Conservation (phyloP, 768 basidiomycete species). For the Suillus alpinus region DNA sequence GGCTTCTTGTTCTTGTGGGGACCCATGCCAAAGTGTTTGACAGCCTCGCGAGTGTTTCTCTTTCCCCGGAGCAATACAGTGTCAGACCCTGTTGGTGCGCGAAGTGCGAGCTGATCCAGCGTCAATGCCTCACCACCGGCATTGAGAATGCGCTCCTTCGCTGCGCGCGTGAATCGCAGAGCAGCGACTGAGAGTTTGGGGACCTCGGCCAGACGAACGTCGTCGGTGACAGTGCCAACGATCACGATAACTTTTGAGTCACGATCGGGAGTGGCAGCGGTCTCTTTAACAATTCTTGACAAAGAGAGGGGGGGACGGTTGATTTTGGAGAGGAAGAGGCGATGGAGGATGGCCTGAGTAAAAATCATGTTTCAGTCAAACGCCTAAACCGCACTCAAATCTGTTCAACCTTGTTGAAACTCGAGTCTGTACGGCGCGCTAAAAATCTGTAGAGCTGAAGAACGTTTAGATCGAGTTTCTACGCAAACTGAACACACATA, state of each 20-base stretch:
- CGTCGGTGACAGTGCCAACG: constrained; percentile 94
- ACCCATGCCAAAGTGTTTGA: constrained; percentile 98
- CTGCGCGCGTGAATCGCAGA: constrained; percentile 89
- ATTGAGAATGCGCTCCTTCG: constrained; percentile 92
- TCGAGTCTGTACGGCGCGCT: constrained; percentile 91
- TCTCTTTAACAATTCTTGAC: constrained; percentile 87
- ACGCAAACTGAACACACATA: constrained; percentile 33
- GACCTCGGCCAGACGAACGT: constrained; percentile 78
- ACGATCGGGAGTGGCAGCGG: constrained; percentile 58
- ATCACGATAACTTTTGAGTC: constrained; percentile 83
- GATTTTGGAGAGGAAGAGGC: constrained; percentile 94
- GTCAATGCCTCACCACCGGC: constrained; percentile 95
- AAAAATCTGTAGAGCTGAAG: constrained; percentile 96
- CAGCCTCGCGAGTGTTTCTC: constrained; percentile 90
- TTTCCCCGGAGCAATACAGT: constrained; percentile 91
- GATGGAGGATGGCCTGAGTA: constrained; percentile 83
- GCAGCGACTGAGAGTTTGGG: constrained; percentile 94
- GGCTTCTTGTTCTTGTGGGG: constrained; percentile 99
- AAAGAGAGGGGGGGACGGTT: constrained; percentile 97
- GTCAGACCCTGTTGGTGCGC: constrained; percentile 93
- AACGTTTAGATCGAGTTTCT: constrained; percentile 7
- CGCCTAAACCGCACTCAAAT: constrained; percentile 6
- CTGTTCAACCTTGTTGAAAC: constrained; percentile 83
- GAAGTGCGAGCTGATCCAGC: constrained; percentile 93
- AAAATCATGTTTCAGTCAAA: constrained; percentile 19